Percentiles rank a stretch among this genome's conserved stretches.
Conservation (phyloP, 2,329 filamentous ascomycete species). For the Aspergillus aculeatus region DNA sequence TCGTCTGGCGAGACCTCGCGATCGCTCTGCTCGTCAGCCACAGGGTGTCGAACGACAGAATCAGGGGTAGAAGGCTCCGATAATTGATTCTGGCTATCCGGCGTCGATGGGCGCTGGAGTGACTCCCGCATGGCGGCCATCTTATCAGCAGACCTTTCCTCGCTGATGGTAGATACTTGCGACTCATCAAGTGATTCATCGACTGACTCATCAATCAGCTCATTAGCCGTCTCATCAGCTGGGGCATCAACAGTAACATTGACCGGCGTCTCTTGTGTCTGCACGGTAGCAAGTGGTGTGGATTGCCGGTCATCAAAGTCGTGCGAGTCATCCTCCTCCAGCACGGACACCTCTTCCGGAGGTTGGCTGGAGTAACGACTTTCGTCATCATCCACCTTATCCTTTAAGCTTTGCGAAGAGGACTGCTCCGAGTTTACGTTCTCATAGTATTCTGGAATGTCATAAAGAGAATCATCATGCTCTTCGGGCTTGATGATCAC, state of each 20-base stretch:
- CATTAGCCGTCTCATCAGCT: conserved; percentile 30
- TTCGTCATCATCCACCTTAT: conserved; percentile 52
- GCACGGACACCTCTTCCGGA: conserved; percentile 26
- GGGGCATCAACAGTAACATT: background rate
- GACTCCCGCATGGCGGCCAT: conserved; percentile 39
- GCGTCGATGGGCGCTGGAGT: conserved; percentile 42
- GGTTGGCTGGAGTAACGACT: conserved; percentile 55
- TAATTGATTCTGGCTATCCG: conserved; percentile 58
- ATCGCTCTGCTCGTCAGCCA: conserved; percentile 48
- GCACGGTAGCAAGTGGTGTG: conserved; percentile 31
- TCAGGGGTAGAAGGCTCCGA: conserved; percentile 72
- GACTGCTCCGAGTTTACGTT: conserved; percentile 41
- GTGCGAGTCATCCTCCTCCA: conserved; percentile 30
- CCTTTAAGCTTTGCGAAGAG: conserved; percentile 29
- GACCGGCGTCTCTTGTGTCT: conserved; percentile 32
- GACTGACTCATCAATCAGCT: conserved; percentile 13
- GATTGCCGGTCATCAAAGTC: conserved; percentile 27
- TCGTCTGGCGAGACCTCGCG: conserved; percentile 44
- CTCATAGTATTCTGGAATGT: conserved; percentile 66
- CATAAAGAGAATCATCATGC: conserved; percentile 61
- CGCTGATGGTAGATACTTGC: conserved; percentile 33
- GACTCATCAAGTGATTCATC: background rate
- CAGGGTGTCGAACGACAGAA: conserved; percentile 81
- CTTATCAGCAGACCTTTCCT: conserved; percentile 49
- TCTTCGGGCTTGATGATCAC: conserved; percentile 67